phyloP scores from a whole-genome alignment of 495 filamentous ascomycete species.

The Oleoguttula mirabilis region DNA sequence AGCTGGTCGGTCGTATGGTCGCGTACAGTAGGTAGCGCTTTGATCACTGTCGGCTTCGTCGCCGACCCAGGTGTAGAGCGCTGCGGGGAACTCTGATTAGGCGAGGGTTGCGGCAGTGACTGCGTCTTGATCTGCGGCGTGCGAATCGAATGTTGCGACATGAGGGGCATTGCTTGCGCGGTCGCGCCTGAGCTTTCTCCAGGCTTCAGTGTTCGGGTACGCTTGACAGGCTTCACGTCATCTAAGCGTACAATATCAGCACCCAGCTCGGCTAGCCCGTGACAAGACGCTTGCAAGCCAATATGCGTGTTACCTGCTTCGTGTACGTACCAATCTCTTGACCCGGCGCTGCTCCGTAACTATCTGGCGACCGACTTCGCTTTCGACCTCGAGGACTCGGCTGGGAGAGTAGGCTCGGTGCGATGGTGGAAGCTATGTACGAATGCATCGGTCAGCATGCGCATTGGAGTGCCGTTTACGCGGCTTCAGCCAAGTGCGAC shows the following conservation, averaged over 20 bases:
- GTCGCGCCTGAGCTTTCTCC: slow-evolving; percentile 35
- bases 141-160: slow-evolving; percentile 38
- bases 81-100: slow-evolving; percentile 62
- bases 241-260: slow-evolving; percentile 6
- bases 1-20: slow-evolving; percentile 98
- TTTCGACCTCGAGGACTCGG: slow-evolving; percentile 67
- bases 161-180: slow-evolving; percentile 31
- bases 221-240: slow-evolving; percentile 72
- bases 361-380: slow-evolving; percentile 84
- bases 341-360: slow-evolving; percentile 53
- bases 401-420: slow-evolving; percentile 26
- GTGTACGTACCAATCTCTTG: too few relatives aligned
- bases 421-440: slow-evolving; percentile 13
- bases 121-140: slow-evolving; percentile 70
- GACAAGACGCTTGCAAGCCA: too few relatives aligned
- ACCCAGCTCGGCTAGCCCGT: too few relatives aligned
- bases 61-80: slow-evolving; percentile 59
- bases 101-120: slow-evolving; percentile 52
- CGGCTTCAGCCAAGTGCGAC: not conserved
- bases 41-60: slow-evolving; percentile 73
- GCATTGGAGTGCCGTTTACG: not conserved
- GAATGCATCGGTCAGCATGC: slow-evolving; percentile 4
- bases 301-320: too few relatives aligned
- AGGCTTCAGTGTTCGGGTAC: slow-evolving; percentile 50
- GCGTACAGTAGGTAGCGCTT: slow-evolving; percentile 87